phyloP scores from a whole-genome alignment of 257 asterid genomes.

The Misopates orontium region DNA sequence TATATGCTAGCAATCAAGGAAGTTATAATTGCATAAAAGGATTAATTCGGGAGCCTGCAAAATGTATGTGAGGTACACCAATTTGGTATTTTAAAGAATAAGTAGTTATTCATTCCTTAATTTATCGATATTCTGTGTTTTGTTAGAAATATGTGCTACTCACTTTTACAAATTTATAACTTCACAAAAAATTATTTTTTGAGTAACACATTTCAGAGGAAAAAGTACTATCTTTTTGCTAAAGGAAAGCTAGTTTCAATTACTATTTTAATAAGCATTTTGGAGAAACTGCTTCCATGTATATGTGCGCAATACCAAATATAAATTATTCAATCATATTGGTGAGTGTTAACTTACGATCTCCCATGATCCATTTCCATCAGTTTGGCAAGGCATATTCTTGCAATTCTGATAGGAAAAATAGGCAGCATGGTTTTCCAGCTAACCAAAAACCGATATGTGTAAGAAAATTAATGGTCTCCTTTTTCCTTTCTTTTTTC shows the following conservation, averaged over 20 bases:
- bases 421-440: neutral
- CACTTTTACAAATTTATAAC: neutral
- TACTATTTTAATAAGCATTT: neutral
- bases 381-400: neutral
- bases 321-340: no score
- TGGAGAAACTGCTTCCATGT: neutral
- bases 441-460: neutral
- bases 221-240: neutral
- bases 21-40: neutral
- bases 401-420: neutral
- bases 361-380: neutral
- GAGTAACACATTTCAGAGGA: neutral
- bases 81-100: neutral
- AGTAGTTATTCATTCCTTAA: no score
- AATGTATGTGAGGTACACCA: no score
- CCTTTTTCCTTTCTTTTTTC: conserved; percentile 3
- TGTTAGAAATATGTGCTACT: neutral
- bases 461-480: neutral
- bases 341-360: neutral
- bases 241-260: neutral
- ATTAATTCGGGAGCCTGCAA: neutral
- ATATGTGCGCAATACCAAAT: no score
- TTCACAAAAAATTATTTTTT: no score
- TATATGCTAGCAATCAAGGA: neutral
- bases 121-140: no score